Evolutionary conservation across 352 stramenopile genomes (phyloP).

Genomic region (Pythium sukuiense): DNA sequence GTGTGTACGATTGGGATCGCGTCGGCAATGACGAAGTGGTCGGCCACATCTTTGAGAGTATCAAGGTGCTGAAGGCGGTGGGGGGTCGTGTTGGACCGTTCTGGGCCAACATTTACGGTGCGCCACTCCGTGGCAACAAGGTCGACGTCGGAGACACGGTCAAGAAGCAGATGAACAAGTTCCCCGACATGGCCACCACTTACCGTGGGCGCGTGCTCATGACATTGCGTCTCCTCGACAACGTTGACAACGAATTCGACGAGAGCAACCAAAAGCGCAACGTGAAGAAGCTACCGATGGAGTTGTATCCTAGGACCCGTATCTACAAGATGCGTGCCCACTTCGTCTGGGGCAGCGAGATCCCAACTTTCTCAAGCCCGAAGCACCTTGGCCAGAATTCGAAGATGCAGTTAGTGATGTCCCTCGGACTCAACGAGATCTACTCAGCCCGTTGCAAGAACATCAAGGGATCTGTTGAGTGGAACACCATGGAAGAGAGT

Average conservation of each 20-base stretch:
- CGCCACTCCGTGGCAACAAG: constrained; percentile 54
- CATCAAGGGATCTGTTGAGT: constrained; percentile 79
- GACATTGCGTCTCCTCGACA: constrained; percentile 66
- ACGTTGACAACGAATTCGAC: constrained; percentile 71
- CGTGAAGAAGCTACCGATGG: constrained; percentile 58
- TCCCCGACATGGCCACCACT: constrained; percentile 76
- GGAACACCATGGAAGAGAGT: constrained; percentile 78
- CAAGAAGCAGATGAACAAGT: constrained; percentile 87
- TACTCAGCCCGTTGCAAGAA: constrained; percentile 58
- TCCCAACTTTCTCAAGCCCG: constrained; percentile 70
- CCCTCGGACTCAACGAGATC: constrained; percentile 65
- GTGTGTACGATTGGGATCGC: constrained; percentile 79
- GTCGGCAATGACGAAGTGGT: constrained; percentile 75
- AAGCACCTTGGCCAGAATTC: constrained; percentile 71
- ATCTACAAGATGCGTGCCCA: constrained; percentile 77
- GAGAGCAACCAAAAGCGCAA: constrained; percentile 86
- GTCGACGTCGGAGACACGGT: constrained; percentile 49
- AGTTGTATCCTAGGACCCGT: constrained; percentile 57
- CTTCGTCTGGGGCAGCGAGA: constrained; percentile 73
- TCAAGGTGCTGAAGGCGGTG: constrained; percentile 73
- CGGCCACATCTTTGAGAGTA: constrained; percentile 64
- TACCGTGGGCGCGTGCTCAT: constrained; percentile 85
- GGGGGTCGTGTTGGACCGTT: constrained; percentile 53
- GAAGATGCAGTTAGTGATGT: constrained; percentile 78
- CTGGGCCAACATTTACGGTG: constrained; percentile 83